Evolutionary conservation across 495 filamentous ascomycete species (phyloP).

Genomic region (Cetradonia linearis): DNA sequence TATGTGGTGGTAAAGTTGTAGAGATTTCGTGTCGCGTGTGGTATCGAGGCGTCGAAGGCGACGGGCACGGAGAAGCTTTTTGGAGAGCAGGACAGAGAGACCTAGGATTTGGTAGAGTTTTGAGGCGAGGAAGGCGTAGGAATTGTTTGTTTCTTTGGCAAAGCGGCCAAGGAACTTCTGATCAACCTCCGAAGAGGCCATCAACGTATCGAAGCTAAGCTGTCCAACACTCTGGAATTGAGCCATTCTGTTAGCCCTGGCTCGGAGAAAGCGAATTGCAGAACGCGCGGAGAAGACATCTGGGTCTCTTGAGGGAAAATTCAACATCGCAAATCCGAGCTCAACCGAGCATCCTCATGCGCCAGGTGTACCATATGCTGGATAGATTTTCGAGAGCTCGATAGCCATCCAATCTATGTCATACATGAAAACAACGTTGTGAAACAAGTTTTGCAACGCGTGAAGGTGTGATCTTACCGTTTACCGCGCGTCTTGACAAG

Average conservation of each 20-base stretch:
- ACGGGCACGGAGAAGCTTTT: slow-evolving; percentile 71
- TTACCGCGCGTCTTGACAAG: slow-evolving; percentile 17
- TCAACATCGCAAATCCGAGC: not conserved
- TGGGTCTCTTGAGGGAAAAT: not conserved
- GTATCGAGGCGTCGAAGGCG: slow-evolving; percentile 76
- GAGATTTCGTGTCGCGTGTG: slow-evolving; percentile 64
- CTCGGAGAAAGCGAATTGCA: not conserved
- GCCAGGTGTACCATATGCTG: not conserved
- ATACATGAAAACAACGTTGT: not conserved
- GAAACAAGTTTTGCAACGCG: not conserved
- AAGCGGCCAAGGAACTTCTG: slow-evolving; percentile 89
- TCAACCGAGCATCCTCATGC: not conserved
- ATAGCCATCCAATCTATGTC: not conserved
- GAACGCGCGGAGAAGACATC: not conserved
- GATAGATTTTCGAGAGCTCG: not conserved
- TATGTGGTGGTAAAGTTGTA: slow-evolving; percentile 76
- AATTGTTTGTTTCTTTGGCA: slow-evolving; percentile 59
- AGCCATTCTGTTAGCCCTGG: slow-evolving; percentile 15
- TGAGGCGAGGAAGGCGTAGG: slow-evolving; percentile 65
- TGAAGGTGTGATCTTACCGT: slow-evolving; percentile 19
- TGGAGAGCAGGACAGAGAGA: slow-evolving; percentile 77
- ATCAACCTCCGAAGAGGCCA: slow-evolving; percentile 94
- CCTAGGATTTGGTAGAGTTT: slow-evolving; percentile 86
- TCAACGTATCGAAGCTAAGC: slow-evolving; percentile 41
- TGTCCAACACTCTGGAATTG: slow-evolving; percentile 18